These are phyloP conservation scores for Blastocrithidia nonstop DNA, from an alignment of 208 protist species.

Conservation along the genomic window DNA sequence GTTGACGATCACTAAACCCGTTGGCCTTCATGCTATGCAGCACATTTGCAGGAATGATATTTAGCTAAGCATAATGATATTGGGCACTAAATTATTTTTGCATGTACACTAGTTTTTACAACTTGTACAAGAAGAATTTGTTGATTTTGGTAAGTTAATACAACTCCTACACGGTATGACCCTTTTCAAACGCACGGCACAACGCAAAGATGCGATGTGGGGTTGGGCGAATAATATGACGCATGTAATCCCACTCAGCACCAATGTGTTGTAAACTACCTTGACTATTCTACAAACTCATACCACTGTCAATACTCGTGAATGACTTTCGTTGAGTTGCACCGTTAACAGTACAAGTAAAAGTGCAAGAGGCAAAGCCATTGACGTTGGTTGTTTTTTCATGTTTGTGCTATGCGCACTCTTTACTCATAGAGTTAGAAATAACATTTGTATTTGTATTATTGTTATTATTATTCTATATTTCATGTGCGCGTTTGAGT, in stretches of 20 bases:
- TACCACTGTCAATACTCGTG: no score
- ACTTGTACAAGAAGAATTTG: slow-evolving; percentile 94
- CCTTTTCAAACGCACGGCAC: slow-evolving; percentile 52
- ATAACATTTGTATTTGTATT: no score
- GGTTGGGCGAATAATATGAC: slow-evolving; percentile 52
- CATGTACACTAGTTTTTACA: slow-evolving; percentile 78
- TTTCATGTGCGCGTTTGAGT: no score
- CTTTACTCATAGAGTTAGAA: no score
- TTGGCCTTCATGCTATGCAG: slow-evolving; percentile 76
- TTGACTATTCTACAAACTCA: no score
- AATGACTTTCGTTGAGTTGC: no score
- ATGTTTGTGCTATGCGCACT: no score
- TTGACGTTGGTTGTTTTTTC: no score
- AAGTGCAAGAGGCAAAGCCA: no score
- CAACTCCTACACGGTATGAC: slow-evolving; percentile 82
- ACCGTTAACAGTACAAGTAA: no score
- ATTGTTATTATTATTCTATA: no score
- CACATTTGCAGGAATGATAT: slow-evolving; percentile 26
- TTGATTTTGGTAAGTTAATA: slow-evolving; percentile 92
- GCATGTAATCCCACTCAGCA: slow-evolving; percentile 66
- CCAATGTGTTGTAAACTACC: no score
- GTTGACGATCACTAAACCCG: slow-evolving; percentile 92
- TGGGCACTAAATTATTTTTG: slow-evolving; percentile 17
- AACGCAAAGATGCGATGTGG: slow-evolving; percentile 79
- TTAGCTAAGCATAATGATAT: slow-evolving; percentile 4